Evolutionary conservation across 116 monocot genomes (phyloP).

Genomic region (Trichopus zeylanicus): DNA sequence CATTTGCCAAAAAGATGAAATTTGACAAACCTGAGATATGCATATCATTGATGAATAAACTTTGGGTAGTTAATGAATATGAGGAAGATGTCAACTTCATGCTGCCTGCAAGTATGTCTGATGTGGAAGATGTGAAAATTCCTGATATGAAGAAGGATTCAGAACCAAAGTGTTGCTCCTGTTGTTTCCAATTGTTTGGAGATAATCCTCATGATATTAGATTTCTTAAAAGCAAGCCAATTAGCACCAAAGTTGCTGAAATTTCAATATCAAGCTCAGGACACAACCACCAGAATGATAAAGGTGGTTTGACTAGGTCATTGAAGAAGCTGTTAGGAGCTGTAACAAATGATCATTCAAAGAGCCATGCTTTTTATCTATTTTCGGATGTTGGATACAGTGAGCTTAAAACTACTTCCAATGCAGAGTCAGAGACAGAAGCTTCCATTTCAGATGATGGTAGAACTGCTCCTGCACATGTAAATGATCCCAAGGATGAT

Average conservation of each 20-base stretch:
- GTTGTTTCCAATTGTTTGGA: conserved; percentile 33
- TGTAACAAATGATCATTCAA: conserved; percentile 9
- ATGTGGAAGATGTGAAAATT: conserved; percentile 17
- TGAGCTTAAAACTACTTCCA: conserved; percentile 40
- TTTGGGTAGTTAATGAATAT: conserved; percentile 15
- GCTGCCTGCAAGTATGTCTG: background rate
- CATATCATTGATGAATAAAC: conserved; percentile 24
- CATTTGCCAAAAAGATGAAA: conserved; percentile 43
- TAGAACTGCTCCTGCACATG: conserved; percentile 3
- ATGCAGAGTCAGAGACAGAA: conserved; percentile 53
- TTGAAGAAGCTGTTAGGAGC: background rate
- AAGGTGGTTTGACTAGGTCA: conserved; percentile 2
- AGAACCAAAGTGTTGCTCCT: conserved; percentile 32
- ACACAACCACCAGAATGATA: background rate
- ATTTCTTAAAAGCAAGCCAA: conserved; percentile 16
- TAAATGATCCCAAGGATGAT: conserved; percentile 14
- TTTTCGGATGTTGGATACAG: conserved; percentile 43
- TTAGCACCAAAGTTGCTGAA: conserved; percentile 15
- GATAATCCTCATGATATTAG: conserved; percentile 19
- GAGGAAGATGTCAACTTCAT: background rate
- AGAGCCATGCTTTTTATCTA: conserved; percentile 19
- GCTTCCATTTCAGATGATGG: conserved; percentile 15
- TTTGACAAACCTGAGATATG: conserved; percentile 19
- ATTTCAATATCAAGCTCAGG: conserved; percentile 8
- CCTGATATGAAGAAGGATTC: conserved; percentile 25